Conservation (phyloP, 176 grass and related monocot species). For the Dendrocalamus sinicus region DNA sequence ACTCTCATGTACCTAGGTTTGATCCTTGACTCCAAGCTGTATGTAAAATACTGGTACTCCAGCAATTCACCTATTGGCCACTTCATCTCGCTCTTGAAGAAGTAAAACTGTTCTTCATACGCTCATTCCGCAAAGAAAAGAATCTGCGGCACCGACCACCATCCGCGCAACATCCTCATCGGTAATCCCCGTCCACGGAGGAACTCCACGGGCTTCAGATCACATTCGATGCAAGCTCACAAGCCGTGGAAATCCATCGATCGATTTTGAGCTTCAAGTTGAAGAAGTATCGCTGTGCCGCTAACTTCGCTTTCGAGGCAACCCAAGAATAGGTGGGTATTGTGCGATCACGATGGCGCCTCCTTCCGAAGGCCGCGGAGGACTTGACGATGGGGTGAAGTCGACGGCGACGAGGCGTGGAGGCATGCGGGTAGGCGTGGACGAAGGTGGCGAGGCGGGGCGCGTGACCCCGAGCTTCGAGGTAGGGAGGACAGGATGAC, state of each 20-base stretch:
- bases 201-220: conserved; percentile 79
- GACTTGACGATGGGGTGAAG: conserved; percentile 74
- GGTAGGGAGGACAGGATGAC: conserved; percentile 91
- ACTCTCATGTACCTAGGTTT: conserved; percentile 82
- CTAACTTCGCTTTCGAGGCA: conserved; percentile 86
- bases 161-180: conserved; percentile 72
- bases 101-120: conserved; percentile 92
- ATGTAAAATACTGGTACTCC: conserved; percentile 93
- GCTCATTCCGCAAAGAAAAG: conserved; percentile 60
- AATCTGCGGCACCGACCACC: conserved; percentile 79
- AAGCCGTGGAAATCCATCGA: conserved; percentile 84
- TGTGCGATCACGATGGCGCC: conserved; percentile 73
- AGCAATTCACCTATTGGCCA: conserved; percentile 70
- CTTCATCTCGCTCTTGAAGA: conserved; percentile 91
- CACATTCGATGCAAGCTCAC: conserved; percentile 78
- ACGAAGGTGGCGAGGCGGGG: conserved; percentile 72
- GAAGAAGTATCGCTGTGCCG: conserved; percentile 85
- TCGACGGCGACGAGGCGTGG: conserved; percentile 94
- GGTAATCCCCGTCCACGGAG: conserved; percentile 65
- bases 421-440: conserved; percentile 75
- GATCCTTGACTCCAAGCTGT: conserved; percentile 92
- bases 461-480: conserved; percentile 90
- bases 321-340: conserved; percentile 69
- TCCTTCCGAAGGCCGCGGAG: conserved; percentile 81
- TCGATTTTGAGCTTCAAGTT: conserved; percentile 86